Evolutionary conservation across 768 basidiomycete species (phyloP).

Genomic region (Pleurotus ostreatus): DNA sequence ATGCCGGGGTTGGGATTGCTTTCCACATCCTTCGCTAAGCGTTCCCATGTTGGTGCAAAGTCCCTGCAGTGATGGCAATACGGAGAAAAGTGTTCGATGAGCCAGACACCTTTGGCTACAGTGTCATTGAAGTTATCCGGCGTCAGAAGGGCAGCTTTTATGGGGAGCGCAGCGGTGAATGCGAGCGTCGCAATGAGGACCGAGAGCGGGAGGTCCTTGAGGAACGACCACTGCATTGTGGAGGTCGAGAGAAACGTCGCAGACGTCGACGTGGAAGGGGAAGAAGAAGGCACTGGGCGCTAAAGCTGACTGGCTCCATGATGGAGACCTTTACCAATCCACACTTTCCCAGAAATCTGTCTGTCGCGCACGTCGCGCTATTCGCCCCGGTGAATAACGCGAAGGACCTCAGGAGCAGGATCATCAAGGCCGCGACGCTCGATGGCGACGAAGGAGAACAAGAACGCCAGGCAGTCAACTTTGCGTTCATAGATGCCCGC

Average conservation of each 20-base stretch:
- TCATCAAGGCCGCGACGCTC: conserved; percentile 66
- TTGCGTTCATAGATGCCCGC: conserved; percentile 84
- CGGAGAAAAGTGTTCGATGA: conserved; percentile 87
- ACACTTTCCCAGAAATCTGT: conserved; percentile 39
- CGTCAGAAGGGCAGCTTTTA: conserved; percentile 38
- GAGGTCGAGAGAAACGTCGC: not conserved
- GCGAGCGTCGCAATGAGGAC: conserved; percentile 26
- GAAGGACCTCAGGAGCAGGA: conserved; percentile 51
- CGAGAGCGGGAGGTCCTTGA: conserved; percentile 19
- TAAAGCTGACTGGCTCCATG: not conserved
- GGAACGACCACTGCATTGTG: not conserved
- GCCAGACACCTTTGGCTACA: conserved; percentile 57
- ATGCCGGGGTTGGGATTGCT: conserved; percentile 44
- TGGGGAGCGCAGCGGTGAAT: conserved; percentile 30
- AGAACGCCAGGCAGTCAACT: conserved; percentile 79
- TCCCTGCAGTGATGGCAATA: conserved; percentile 74
- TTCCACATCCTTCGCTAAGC: conserved; percentile 52
- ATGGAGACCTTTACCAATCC: conserved; percentile 59
- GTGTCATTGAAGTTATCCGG: conserved; percentile 56
- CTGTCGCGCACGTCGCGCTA: conserved; percentile 56
- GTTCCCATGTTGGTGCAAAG: conserved; percentile 82
- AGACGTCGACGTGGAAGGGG: conserved; percentile 3
- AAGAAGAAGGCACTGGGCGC: not conserved
- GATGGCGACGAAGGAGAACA: conserved; percentile 56
- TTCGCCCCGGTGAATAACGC: conserved; percentile 68